Base-by-base conservation (phyloP, 257 asterid species). In the Cynanchum wilfordii region DNA sequence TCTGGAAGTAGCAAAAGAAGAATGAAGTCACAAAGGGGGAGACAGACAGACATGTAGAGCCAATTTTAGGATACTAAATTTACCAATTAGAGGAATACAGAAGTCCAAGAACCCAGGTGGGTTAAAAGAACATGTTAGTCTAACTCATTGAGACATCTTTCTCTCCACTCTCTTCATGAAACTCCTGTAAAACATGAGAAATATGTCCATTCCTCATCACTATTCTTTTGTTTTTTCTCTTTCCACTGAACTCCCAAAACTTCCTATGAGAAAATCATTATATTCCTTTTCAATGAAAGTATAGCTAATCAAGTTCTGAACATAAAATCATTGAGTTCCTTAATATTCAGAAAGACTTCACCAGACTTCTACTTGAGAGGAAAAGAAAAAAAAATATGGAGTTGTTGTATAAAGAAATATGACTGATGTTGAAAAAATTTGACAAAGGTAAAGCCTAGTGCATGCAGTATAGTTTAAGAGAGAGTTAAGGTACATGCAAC, bases 301-400 rank as follows among this genome's bases (percentile, higher is more conserved):
- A 29, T 1, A 42, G 47, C 47, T 27, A 27, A 59, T 59, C 40
- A 59, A 59, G 66, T 60, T 60, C 44, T 17, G 30, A 30, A 29
- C 5, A 27, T 9, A 29, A 16, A 29, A 59, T 9, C n/a, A 13
- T 19, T 25, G 7, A 5, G 22, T 60, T 60, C 42, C n/a, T 60
- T 13, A 24, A 62, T 7, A 62, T 16, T 62, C 45, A 27, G 38
- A 24, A 64, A 68, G 54, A 51, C 27, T 9, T 65, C 49, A 19
- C 19, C 22, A 52, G 33, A 73, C 55, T 73, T 50, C 47, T 73
- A n/a, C 62, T 59, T 47, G 45, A 50, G 10, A 72, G 42, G 5
- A 44, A 4, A 57, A 51, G 42, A 7, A 44, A 4, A 57, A 50
- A 20, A 36, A 15, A 11, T 36, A 13, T 71, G 25, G 44, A 38